A percentile compares a stretch with the other conserved stretches of the same genome.
Evolutionary conservation across 1,284 basidiomycete genomes (phyloP).

Genomic region (Ceratobasidium sp.): DNA sequence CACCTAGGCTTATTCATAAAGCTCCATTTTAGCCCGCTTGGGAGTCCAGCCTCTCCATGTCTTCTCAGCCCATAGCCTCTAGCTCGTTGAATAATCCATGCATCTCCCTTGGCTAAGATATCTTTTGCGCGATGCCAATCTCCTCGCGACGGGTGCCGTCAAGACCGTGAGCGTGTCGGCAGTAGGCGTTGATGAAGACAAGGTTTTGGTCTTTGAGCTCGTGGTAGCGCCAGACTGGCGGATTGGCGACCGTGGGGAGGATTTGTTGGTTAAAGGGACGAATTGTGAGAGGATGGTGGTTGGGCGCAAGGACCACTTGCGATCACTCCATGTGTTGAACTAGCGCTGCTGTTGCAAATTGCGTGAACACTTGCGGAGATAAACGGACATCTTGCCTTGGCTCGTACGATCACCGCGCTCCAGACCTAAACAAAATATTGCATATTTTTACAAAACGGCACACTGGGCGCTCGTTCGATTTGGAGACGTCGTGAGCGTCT

Average conservation of each 20-base stretch:
- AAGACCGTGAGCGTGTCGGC: no score
- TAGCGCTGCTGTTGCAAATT: conserved; percentile 6
- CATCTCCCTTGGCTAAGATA: no score
- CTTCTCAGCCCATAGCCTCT: conserved; percentile 97
- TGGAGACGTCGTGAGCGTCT: conserved; percentile 15
- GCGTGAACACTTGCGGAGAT: neutral
- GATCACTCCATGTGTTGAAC: conserved; percentile 30
- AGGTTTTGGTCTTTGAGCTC: no score
- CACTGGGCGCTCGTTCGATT: conserved; percentile 11
- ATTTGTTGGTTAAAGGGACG: no score
- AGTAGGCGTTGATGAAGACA: no score
- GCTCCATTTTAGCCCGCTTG: conserved; percentile 97
- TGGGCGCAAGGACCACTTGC: conserved; percentile 22
- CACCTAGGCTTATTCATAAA: conserved; percentile 99
- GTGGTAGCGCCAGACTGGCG: conserved; percentile 54
- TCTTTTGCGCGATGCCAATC: no score
- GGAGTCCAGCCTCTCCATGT: conserved; percentile 97
- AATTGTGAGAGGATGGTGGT: conserved; percentile 20
- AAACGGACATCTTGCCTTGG: neutral
- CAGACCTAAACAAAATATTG: neutral
- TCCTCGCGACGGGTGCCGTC: no score
- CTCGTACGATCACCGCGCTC: neutral
- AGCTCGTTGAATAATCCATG: conserved; percentile 59
- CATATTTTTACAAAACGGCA: neutral
- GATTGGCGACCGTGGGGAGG: no score